phyloP scores from a whole-genome alignment of 2,329 filamentous ascomycete species.

The Emmonsiellopsis sp. region DNA sequence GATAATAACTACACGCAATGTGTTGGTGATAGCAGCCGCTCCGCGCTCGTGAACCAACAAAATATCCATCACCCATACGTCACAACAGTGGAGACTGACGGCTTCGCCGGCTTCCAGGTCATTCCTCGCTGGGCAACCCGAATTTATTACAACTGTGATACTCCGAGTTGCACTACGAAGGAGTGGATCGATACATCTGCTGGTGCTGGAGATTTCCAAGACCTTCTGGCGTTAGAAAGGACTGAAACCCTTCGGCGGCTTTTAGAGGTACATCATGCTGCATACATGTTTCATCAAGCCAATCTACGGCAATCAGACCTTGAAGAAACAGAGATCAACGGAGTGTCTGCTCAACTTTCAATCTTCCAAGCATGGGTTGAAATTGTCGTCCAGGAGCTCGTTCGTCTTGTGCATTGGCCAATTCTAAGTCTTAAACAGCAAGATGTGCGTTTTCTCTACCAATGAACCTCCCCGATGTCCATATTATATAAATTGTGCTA shows the following conservation, averaged over 20 bases:
- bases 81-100: conserved; percentile 42
- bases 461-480: not conserved
- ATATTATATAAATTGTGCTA: not conserved
- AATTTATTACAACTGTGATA: conserved; percentile 57
- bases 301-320: conserved; percentile 47
- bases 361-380: conserved; percentile 51
- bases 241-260: conserved; percentile 48
- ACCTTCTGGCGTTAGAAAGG: conserved; percentile 43
- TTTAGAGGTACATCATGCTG: conserved; percentile 46
- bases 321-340: conserved; percentile 39
- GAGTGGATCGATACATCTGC: conserved; percentile 54
- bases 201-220: conserved; percentile 44
- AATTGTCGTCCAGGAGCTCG: conserved; percentile 44
- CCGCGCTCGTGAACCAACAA: conserved; percentile 42
- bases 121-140: conserved; percentile 52
- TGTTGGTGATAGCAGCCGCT: conserved; percentile 55
- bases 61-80: conserved; percentile 49
- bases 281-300: conserved; percentile 57
- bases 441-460: conserved; percentile 29
- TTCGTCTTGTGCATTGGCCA: conserved; percentile 45
- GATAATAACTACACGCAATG: conserved; percentile 51
- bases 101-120: conserved; percentile 46
- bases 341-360: conserved; percentile 37
- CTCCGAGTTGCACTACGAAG: conserved; percentile 44
- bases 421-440: conserved; percentile 48